Evolutionary conservation across 306 rosid genomes (phyloP).

Genomic region (Lithocarpus polystachyus): DNA sequence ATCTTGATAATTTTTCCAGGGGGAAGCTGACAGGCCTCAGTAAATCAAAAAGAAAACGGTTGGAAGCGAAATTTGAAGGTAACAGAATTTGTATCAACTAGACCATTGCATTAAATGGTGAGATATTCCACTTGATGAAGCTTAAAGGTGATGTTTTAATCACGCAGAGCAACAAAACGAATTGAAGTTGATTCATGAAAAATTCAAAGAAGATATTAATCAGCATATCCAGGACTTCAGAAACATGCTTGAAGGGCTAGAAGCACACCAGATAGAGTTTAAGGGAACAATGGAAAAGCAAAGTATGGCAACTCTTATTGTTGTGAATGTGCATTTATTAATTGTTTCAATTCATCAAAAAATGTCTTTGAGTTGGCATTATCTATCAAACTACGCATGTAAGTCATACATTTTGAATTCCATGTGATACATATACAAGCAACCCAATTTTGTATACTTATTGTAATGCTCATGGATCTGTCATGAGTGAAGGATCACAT

Average conservation of each 20-base stretch:
- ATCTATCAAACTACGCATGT: not conserved
- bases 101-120: constrained; percentile 10
- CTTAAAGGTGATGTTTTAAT: not conserved
- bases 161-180: constrained; percentile 69
- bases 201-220: constrained; percentile 78
- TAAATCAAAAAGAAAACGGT: constrained; percentile 69
- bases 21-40: constrained; percentile 55
- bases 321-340: constrained; percentile 19
- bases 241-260: constrained; percentile 63
- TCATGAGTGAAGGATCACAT: too few species aligned
- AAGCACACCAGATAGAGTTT: constrained; percentile 62
- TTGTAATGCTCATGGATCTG: not conserved
- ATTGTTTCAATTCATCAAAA: not conserved
- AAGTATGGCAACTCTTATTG: constrained; percentile 46
- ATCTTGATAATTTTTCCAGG: constrained; percentile 47
- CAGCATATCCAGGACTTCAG: constrained; percentile 74
- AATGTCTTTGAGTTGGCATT: not conserved
- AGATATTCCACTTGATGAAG: constrained; percentile 6
- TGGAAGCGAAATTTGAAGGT: constrained; percentile 78
- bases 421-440: not conserved
- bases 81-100: constrained; percentile 17
- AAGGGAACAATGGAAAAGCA: constrained; percentile 76
- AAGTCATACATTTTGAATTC: not conserved
- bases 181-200: constrained; percentile 63
- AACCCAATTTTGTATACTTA: not conserved